Conservation (phyloP, 192 early-diverging fungal genomes). For the Geranomyces michiganensis region DNA sequence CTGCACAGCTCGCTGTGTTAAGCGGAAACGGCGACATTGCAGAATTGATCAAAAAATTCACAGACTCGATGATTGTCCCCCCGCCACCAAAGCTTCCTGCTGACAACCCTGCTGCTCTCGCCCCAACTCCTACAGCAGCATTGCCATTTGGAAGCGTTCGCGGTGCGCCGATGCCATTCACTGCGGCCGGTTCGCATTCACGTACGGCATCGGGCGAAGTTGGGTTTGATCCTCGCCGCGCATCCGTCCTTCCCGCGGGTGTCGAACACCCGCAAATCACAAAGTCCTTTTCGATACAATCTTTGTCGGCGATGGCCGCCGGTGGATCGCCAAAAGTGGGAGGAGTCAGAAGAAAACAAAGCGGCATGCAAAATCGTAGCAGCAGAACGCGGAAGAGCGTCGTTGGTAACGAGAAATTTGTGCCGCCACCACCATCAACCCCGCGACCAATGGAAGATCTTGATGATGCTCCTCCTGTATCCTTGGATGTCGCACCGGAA, state of each 20-base stretch:
- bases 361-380: too few relatives aligned
- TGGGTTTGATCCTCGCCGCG: background rate
- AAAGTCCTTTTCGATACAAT: slow-evolving; percentile 11
- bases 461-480: too few relatives aligned
- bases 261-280: slow-evolving; percentile 12
- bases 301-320: background rate
- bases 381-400: slow-evolving; percentile 4
- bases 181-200: background rate
- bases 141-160: background rate
- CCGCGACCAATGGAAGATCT: background rate
- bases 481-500: too few relatives aligned
- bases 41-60: slow-evolving; percentile 52
- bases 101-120: background rate
- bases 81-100: slow-evolving; percentile 11
- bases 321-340: background rate
- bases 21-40: slow-evolving; percentile 48
- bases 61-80: slow-evolving; percentile 35
- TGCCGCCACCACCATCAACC: slow-evolving; percentile 16
- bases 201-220: slow-evolving; percentile 9
- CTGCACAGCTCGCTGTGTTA: slow-evolving; percentile 47
- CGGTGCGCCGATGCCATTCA: background rate
- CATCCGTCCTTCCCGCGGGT: slow-evolving; percentile 5
- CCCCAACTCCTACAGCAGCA: background rate
- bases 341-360: too few relatives aligned
- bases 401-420: background rate